Base-by-base conservation (phyloP, 1,284 basidiomycete genomes). In the Leccinum pachyderme region DNA sequence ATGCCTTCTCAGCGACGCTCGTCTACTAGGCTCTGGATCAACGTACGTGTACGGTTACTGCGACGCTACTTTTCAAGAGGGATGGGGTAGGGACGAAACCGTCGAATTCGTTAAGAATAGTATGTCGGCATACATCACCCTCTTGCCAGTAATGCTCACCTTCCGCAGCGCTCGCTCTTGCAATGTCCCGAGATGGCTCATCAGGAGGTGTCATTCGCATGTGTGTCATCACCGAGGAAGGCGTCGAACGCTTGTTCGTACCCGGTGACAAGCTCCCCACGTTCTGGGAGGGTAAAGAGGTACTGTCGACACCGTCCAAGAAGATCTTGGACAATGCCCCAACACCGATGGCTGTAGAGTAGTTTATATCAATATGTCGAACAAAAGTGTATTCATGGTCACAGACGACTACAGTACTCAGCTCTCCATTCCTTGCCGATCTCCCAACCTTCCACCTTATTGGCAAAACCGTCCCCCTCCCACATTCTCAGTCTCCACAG, bases 21-120 rank as follows among this genome's bases (percentile, higher is more conserved):
- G 28, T 45, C 27, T 58, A 93, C 27, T 58, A 93, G 92, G 93
- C 32, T 97, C 94, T 53, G 97, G 97, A 13, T 98, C 95, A 43
- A 93, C 95, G 11, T 99, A 98, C 72, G 95, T 99, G 18, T 99
- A 99, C 69, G 97, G 96, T 48, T 99, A 97, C 76, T 99, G 97
- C 70, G 97, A 99, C 72, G 93, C 97, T 29, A 98, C 94, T n/a
- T 99, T 92, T 75, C 77, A 84, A 70, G 93, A 96, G 35, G 93
- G 91, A n/a, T 96, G 93, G 95, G 86, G 83, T 4, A 83, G 84
- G 63, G 92, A 95, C 44, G 83, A 98, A 76, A 98, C 95, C 0
- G 75, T 99, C 56, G 80, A 95, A 46, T 99, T 99, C 71, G 96
- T 99, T 54, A 91, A 87, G 77, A 97, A 99, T 75, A 94, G 94